Evolutionary conservation across 768 basidiomycete genomes (phyloP).

Genomic region (Multifurca ochricompacta): DNA sequence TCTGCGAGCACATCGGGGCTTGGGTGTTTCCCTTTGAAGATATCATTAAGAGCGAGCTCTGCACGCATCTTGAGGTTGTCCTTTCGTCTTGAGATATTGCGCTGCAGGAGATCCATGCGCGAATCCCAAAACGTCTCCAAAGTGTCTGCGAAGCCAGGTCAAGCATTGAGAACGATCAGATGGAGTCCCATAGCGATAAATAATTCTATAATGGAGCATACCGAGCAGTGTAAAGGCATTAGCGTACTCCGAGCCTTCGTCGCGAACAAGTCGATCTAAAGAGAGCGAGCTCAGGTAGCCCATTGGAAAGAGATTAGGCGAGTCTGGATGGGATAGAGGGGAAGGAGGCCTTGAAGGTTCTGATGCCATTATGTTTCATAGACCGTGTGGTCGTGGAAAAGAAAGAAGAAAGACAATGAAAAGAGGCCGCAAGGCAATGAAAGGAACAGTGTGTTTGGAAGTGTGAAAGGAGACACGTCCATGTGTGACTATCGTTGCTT

Average conservation of each 20-base stretch:
- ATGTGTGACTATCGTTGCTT: neutral
- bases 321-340: slow-evolving; percentile 26
- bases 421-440: neutral
- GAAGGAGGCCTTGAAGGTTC: slow-evolving; percentile 33
- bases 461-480: neutral
- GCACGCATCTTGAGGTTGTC: slow-evolving; percentile 77
- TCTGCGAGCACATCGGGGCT: slow-evolving; percentile 60
- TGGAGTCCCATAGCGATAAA: slow-evolving; percentile 19
- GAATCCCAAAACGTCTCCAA: slow-evolving; percentile 95
- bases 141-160: slow-evolving; percentile 52
- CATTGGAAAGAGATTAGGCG: slow-evolving; percentile 25
- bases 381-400: slow-evolving; percentile 9
- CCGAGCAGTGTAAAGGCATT: slow-evolving; percentile 83
- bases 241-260: slow-evolving; percentile 69
- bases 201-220: slow-evolving; percentile 24
- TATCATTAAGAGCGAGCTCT: slow-evolving; percentile 50
- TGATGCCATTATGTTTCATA: slow-evolving; percentile 21
- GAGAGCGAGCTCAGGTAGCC: slow-evolving; percentile 54
- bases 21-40: slow-evolving; percentile 55
- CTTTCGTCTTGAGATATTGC: slow-evolving; percentile 79
- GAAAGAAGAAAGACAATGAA: neutral
- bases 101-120: slow-evolving; percentile 72
- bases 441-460: too few species aligned
- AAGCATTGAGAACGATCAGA: neutral
- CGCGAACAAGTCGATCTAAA: slow-evolving; percentile 67